Evolutionary conservation across 306 rosid genomes (phyloP), one percentile per base, ranked within the genome.

Genomic region (Fagus crenata): DNA sequence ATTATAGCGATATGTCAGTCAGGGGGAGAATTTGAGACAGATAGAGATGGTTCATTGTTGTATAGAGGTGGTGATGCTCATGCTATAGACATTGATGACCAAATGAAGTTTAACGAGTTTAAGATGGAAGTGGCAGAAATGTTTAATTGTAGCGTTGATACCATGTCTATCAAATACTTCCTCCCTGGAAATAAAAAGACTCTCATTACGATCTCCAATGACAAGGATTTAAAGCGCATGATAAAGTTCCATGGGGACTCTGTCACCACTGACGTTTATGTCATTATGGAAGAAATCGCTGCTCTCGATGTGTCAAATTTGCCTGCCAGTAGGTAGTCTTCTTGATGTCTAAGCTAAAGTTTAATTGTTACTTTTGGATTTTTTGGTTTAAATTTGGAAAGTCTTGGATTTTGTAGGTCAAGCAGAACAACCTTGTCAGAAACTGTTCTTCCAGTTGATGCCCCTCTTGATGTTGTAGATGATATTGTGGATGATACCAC

Each of bases 391-490:
- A 56, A 79, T 69, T 75, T 72, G 59, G 65, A 53, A 37, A 18
- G 69, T 79, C 61, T 73, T 79, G 84, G 41, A 70, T 72, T 72
- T 81, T 73, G 71, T 78, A 95, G 98, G 96, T 95, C 98, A 42
- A 95, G 98, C 87, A 90, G 97, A 87, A 95, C 98, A 73, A 95
- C 98, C 74, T 85, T 95, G 85, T 92, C 98, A 63, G 97, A 95
- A 85, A 85, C 91, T 36, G 93, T 84, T 81, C 85, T 83, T 71
- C 94, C 93, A 12, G 69, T 87, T 73, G 89, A 84, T 78, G 63
- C 80, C 39, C 46, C 87, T 35, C 83, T 74, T 56, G 87, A 76
- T 69, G 74, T 69, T 43, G 71, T 75, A 35, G 82, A 83, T 55
- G 84, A 75, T 75, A 76, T 81, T 65, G 82, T 77, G 61, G 93